Evolutionary conservation across 495 filamentous ascomycete species (phyloP), one percentile per base, ranked within the genome.

Genomic region (Arthonia radiata): DNA sequence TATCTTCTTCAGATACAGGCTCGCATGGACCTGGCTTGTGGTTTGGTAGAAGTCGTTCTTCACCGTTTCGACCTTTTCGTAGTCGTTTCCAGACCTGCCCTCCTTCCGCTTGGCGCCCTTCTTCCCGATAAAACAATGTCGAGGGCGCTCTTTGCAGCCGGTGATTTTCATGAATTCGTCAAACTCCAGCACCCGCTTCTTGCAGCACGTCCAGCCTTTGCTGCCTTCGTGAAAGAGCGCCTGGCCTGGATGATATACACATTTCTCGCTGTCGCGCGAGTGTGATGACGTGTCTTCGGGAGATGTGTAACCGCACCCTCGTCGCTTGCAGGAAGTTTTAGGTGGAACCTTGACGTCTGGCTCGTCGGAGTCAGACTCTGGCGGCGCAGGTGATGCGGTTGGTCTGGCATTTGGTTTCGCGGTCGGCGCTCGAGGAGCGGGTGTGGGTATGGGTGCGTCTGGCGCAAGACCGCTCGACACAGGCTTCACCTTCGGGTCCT

Each of bases 181-280:
- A 41, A 97, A 97, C 43, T 97, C 86, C 14, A 97, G 56, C 26
- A 97, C 86, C 12, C 78, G 64, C 38, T 75, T 56, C 63, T 94
- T 94, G 54, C 86, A 97, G 57, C 86, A 97, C 15, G 65, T 77
- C 61, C 83, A 97, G 5, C 86, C 86, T 54, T 97, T 97, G 47
- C 71, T 82, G 13, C 83, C 86, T 54, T 97, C 86, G 47, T 97
- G 86, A 50, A 97, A 97, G 34, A 94, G 64, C 15, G 82, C 75
- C 4, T 53, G 59, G 15, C 82, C 82, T 4, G 82, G 78, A 49
- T 93, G 82, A 40, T 81, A 71, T 12, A 73, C 56, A 40, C 82
- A 93, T 29, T 61, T 61, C 54, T 86, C 78, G n/a, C 54, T 66
- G 13, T 77, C 68, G 24, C 79, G 49, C 21, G 52, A 49, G n/a